Evolutionary conservation across 495 filamentous ascomycete species (phyloP).

Genomic region (Annulohypoxylon bovei): DNA sequence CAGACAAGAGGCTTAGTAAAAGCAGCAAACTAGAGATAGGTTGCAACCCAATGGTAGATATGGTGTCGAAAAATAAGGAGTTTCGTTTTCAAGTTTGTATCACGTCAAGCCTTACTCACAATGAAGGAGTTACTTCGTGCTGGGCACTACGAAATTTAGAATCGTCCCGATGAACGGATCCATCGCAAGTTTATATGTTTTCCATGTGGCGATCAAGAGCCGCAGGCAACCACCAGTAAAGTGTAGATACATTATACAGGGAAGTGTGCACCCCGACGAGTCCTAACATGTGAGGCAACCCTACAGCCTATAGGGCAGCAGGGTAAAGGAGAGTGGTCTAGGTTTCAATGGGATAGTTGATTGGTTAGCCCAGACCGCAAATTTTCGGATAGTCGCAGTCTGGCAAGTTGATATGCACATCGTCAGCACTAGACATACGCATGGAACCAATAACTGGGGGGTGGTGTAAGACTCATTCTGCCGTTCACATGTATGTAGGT

Average conservation of each 20-base stretch:
- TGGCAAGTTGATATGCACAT: background rate
- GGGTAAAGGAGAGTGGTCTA: background rate
- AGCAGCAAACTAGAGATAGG: background rate
- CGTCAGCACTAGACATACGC: constrained; percentile 13
- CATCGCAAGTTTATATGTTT: constrained; percentile 7
- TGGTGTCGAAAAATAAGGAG: background rate
- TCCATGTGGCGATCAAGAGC: background rate
- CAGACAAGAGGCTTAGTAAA: background rate
- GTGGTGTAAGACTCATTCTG: constrained; percentile 18
- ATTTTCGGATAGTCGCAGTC: background rate
- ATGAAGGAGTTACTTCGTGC: background rate
- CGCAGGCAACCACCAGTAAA: background rate
- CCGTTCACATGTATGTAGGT: background rate
- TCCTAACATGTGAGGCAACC: background rate
- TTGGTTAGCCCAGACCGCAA: constrained; percentile 30
- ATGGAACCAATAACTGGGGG: constrained; percentile 4
- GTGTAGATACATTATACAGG: background rate
- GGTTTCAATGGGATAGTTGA: background rate
- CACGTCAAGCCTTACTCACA: background rate
- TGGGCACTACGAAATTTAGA: background rate
- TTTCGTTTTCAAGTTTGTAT: background rate
- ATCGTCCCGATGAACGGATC: background rate
- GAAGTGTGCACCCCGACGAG: background rate
- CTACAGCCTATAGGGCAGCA: constrained; percentile 9
- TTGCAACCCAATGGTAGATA: background rate